Evolutionary conservation across 345 rosid species (phyloP), one percentile per base, ranked within the genome.

Genomic region (Ricinus communis): DNA sequence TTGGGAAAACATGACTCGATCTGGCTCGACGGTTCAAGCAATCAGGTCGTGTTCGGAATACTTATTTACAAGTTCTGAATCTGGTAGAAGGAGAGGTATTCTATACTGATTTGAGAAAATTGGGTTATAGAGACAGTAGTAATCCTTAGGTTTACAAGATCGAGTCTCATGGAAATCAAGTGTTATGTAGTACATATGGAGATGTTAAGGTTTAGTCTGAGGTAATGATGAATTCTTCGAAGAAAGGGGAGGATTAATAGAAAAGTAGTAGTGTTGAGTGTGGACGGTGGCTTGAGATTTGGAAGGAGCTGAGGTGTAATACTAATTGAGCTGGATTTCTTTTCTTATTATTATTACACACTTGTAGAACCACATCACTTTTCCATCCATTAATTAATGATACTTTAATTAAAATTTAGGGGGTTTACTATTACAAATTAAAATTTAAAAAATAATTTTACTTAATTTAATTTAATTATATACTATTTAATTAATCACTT

Each of bases 11-110:
- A 81, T 69, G 21, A 79, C 93, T 33, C 84, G 72, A 72, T 90
- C 96, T 41, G 83, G 91, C 71, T 88, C 91, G 0, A 95, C 91
- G 14, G 97, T 93, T 47, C 99, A 93, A 66, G 98, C 93, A 0
- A 85, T 95, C 25, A 96, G 94, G 21, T 82, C 90, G 1, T 86
- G 91, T 0, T 51, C 73, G 60, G 90, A 86, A 25, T 77, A 58
- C 38, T n/a, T 95, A 27, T 93, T 95, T 59, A 80, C 88, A 19
- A 90, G 99, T 79, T 95, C 90, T n/a, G 99, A 95, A 70, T 95
- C 99, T 1, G 84, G 93, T 50, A 76, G 99, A 72, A 75, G 97
- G 97, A 3, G 91, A 95, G 41, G 90, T 89, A 25, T 92, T 70
- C 30, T 82, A 67, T 55, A 60, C 75, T 0, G 98, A 95, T 81